Conservation (phyloP, 495 filamentous ascomycete genomes). For the Evansstolkia leycettana region DNA sequence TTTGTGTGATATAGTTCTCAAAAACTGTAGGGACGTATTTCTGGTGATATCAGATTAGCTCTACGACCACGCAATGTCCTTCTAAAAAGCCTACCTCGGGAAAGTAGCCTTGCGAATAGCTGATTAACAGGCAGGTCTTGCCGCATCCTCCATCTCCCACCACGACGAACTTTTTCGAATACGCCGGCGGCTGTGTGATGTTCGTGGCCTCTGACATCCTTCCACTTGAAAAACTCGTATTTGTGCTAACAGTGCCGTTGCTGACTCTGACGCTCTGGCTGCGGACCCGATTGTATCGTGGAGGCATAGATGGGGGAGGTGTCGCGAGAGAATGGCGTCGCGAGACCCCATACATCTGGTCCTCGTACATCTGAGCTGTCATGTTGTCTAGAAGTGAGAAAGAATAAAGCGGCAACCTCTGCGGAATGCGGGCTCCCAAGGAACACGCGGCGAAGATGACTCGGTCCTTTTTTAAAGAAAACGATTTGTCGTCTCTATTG, state of each 20-base stretch:
- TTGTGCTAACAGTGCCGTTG: constrained; percentile 78
- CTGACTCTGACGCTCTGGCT: constrained; percentile 51
- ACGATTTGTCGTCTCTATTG: too few species aligned
- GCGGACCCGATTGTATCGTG: constrained; percentile 39
- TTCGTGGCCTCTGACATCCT: constrained; percentile 65
- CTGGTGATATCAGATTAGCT: constrained; percentile 28
- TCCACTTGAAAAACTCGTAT: constrained; percentile 51
- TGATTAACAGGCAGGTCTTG: constrained; percentile 97
- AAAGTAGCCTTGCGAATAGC: constrained; percentile 95
- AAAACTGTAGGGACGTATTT: constrained; percentile 99
- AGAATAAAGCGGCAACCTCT: neutral
- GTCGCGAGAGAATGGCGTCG: constrained; percentile 37
- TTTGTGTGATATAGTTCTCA: constrained; percentile 98
- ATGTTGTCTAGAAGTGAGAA: constrained; percentile 25
- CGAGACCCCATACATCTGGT: constrained; percentile 36
- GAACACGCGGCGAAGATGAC: too few species aligned
- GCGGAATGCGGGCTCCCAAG: too few species aligned
- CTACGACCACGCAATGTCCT: too few species aligned
- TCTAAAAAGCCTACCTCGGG: constrained; percentile 59
- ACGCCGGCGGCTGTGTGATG: constrained; percentile 78
- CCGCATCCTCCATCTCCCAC: constrained; percentile 97
- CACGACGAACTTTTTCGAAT: constrained; percentile 97
- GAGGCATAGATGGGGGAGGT: constrained; percentile 33
- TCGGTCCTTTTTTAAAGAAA: neutral
- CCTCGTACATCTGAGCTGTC: constrained; percentile 36